Evolutionary conservation across 169 alveolate genomes (phyloP).

Genomic region (Cryptosporidium canis): DNA sequence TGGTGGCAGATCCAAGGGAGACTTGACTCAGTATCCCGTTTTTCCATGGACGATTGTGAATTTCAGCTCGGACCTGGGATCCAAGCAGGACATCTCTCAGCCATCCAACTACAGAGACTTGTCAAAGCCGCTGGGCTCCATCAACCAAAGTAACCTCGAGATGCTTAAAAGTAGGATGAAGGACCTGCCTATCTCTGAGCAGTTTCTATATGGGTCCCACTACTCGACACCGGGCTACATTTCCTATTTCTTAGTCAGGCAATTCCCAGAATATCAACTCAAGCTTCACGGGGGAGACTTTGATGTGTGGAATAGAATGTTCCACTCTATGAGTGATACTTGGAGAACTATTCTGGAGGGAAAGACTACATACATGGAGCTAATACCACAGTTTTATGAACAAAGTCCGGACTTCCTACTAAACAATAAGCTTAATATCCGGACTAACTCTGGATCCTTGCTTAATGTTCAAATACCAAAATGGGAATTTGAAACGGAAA

Average conservation of each 20-base stretch:
- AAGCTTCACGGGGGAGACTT: constrained; percentile 92
- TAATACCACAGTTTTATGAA: constrained; percentile 93
- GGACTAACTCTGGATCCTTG: constrained; percentile 81
- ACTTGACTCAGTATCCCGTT: constrained; percentile 95
- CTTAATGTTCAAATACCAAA: constrained; percentile 88
- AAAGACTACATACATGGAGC: constrained; percentile 89
- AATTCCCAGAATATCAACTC: constrained; percentile 93
- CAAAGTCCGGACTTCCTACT: constrained; percentile 85
- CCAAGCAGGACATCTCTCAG: neutral
- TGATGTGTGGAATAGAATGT: constrained; percentile 83
- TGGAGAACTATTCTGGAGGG: constrained; percentile 77
- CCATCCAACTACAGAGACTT: constrained; percentile 85
- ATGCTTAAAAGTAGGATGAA: constrained; percentile 85
- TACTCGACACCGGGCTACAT: constrained; percentile 97
- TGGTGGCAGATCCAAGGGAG: constrained; percentile 92
- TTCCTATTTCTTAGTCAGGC: constrained; percentile 92
- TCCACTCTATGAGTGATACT: constrained; percentile 46
- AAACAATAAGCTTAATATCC: constrained; percentile 82
- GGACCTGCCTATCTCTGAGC: constrained; percentile 79
- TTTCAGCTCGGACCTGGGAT: constrained; percentile 80
- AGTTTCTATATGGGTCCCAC: constrained; percentile 95
- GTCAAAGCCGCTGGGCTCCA: constrained; percentile 91
- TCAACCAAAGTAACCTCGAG: constrained; percentile 83
- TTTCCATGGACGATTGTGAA: constrained; percentile 96
- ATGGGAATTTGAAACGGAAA: constrained; percentile 80